Base-by-base conservation (phyloP, 257 asterid genomes). In the Petunia axillaris region DNA sequence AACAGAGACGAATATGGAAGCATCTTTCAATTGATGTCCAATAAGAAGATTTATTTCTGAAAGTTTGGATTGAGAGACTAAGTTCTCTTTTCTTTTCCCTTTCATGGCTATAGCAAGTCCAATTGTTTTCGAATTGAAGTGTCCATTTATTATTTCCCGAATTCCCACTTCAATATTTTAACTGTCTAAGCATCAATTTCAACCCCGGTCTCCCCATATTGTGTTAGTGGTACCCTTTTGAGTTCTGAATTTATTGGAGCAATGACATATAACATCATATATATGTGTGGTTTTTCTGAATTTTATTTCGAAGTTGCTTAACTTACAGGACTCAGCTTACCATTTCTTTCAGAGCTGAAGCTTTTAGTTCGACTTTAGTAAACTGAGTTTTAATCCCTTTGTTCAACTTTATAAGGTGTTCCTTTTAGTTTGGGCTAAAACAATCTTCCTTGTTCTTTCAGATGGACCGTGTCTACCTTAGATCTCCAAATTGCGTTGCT, bases 391-490 rank as follows among this genome's bases (percentile, higher is more conserved):
- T 46, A 25, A 70, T 46, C 43, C 6, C 1, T 48, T 38, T 70
- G 59, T 70, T 46, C 48, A 25, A 16, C 25, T 25, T 50, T 35
- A 52, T 52, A 52, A 52, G 55, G 55, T 25, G 25, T 25, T 25
- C 25, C 25, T 25, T 25, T 25, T 25, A 25, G 43, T 10, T 36
- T 43, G 9, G 38, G 10, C 68, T 74, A 35, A 53, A 70, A 59
- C 35, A 65, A 36, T 46, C 54, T 74, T 53, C 11, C 39, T 52
- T 64, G 41, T 4, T 76, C 53, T 85, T 86, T 81, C 88, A 95
- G 99, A 89, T 93, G 37, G 98, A 96, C 79, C 98, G 98, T 3
- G 88, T 94, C 76, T 96, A 96, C 81, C 87, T 93, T 62, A 82
- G 86, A 82, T 88, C 97, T 8, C 92, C 96, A n/a, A 86, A 78